Evolutionary conservation across 2,329 filamentous ascomycete species (phyloP).

Genomic region (Exophiala xenobiotica): DNA sequence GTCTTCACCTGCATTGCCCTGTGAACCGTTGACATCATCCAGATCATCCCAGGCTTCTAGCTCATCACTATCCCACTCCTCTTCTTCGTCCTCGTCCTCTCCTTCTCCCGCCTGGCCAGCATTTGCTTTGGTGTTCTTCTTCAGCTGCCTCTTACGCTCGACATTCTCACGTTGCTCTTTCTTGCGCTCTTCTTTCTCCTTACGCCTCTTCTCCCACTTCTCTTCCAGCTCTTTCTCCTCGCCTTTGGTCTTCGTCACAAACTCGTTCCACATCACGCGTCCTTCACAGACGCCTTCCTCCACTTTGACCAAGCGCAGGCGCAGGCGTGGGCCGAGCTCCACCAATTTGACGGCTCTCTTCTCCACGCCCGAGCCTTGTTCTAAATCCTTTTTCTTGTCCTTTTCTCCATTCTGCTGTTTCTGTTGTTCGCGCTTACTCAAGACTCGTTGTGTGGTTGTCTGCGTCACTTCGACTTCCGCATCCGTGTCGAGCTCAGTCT

Average conservation of each 20-base stretch:
- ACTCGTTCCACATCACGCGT: constrained; percentile 97
- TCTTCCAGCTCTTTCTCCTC: constrained; percentile 78
- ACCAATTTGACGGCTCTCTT: constrained; percentile 87
- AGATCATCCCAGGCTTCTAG: constrained; percentile 38
- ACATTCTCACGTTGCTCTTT: constrained; percentile 87
- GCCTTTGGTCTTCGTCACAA: constrained; percentile 76
- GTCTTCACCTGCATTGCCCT: constrained; percentile 19
- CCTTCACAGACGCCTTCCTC: constrained; percentile 90
- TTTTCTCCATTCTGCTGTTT: constrained; percentile 36
- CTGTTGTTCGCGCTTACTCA: constrained; percentile 51
- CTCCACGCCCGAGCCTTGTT: constrained; percentile 59
- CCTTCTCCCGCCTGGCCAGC: constrained; percentile 47
- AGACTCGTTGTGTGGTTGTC: constrained; percentile 54
- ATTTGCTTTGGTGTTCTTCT: constrained; percentile 47
- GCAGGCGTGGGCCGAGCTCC: constrained; percentile 88
- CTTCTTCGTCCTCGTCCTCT: constrained; percentile 53
- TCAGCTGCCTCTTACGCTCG: constrained; percentile 74
- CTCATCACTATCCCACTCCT: constrained; percentile 50
- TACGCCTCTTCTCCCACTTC: constrained; percentile 73
- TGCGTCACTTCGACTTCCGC: constrained; percentile 85
- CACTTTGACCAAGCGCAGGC: constrained; percentile 85
- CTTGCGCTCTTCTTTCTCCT: constrained; percentile 79
- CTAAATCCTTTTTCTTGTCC: constrained; percentile 47
- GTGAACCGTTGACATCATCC: constrained; percentile 33
- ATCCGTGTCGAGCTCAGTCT: constrained; percentile 90